Conservation (phyloP, 108 stramenopile genomes). For the Epithemia pelagica region DNA sequence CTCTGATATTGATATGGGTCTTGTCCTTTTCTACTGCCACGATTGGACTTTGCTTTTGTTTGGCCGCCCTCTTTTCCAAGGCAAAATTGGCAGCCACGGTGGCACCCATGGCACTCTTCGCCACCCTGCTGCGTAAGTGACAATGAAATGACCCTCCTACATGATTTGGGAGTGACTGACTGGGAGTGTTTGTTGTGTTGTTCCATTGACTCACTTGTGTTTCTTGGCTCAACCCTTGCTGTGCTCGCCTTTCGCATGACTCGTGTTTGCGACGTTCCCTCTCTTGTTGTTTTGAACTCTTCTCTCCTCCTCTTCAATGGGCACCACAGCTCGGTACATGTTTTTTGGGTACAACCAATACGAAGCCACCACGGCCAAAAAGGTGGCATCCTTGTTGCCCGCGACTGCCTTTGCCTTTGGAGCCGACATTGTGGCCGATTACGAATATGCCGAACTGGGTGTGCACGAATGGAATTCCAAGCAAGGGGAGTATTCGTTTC, state of each 20-base stretch:
- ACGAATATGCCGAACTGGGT: conserved; percentile 52
- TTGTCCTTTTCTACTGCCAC: conserved; percentile 22
- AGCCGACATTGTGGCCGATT: conserved; percentile 54
- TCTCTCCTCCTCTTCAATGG: too few relatives aligned
- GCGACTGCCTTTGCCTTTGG: conserved; percentile 61
- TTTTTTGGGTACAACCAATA: conserved; percentile 47
- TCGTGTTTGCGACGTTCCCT: too few relatives aligned
- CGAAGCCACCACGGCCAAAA: conserved; percentile 31
- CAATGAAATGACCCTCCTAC: too few relatives aligned
- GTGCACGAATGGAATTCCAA: conserved; percentile 30
- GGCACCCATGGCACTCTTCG: conserved; percentile 48
- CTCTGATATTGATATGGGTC: conserved; percentile 31
- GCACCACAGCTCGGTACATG: conserved; percentile 29
- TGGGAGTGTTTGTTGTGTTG: too few relatives aligned
- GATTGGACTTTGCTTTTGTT: conserved; percentile 34
- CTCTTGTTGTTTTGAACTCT: too few relatives aligned
- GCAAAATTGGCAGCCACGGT: conserved; percentile 48
- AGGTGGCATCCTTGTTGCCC: conserved; percentile 34
- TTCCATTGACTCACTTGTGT: too few relatives aligned
- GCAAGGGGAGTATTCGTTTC: conserved; percentile 41
- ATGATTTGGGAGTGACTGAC: too few relatives aligned
- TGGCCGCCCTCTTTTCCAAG: conserved; percentile 45
- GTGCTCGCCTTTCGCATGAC: too few relatives aligned
- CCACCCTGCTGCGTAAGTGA: conserved; percentile 27
- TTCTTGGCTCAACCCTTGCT: too few relatives aligned